phyloP scores from a whole-genome alignment of 345 rosid species.

The Acer negundo region DNA sequence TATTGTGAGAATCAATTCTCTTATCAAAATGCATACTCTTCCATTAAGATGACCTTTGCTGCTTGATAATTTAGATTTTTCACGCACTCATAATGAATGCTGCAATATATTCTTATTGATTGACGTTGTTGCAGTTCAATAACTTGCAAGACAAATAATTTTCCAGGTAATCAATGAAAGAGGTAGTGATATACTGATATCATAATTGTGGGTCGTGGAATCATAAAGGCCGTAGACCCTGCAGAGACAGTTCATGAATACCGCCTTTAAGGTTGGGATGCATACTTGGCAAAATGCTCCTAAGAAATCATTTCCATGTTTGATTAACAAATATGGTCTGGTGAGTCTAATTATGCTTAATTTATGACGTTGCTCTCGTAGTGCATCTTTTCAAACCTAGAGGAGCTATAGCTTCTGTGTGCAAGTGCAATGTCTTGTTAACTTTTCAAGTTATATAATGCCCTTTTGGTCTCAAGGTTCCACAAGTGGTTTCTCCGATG shows the following conservation, averaged over 20 bases:
- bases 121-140: not conserved
- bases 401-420: not conserved
- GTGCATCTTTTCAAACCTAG: not conserved
- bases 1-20: no score
- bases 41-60: not conserved
- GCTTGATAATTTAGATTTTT: not conserved
- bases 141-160: not conserved
- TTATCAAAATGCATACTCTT: not conserved
- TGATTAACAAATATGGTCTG: not conserved
- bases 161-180: constrained; percentile 77
- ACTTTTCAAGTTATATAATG: not conserved
- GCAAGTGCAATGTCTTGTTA: constrained; percentile 6
- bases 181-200: constrained; percentile 94
- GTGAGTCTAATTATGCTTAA: not conserved
- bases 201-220: constrained; percentile 93
- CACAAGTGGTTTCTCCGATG: no score
- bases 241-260: constrained; percentile 75
- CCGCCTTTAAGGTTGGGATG: constrained; percentile 95
- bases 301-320: constrained; percentile 11
- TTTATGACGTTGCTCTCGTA: not conserved
- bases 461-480: not conserved
- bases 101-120: not conserved
- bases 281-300: constrained; percentile 69
- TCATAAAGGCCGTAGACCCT: constrained; percentile 82
- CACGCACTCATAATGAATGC: not conserved